Base-by-base conservation (phyloP, 164 flowering plant species). In the Magnolia sinica region DNA sequence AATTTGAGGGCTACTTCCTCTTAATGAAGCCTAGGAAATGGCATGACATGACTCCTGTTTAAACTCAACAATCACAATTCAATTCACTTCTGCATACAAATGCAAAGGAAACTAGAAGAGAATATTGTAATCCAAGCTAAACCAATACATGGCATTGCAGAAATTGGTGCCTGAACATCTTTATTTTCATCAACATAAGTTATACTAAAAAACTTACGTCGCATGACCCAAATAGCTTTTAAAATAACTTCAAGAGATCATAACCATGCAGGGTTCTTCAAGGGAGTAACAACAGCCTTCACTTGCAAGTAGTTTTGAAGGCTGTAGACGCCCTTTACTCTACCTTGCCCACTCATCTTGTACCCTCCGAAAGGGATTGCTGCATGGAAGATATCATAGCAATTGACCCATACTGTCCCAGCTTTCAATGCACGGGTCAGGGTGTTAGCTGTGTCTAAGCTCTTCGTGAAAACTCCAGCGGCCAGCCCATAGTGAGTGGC, bases 301-400 rank as follows among this genome's bases (percentile, higher is more conserved):
- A 95, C 96, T 82, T 93, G 97, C 83, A 93, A 79, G 79, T 95
- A 95, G 84, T 87, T 93, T 14, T 82, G 66, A 27, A 95, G 95
- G 81, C 97, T 88, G 87, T 95, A 87, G 22, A 92, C 79, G 0
- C 99, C 95, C 84, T 90, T 95, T 74, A 93, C 99, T 81, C 99
- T 83, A 27, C 98, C 97, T 0, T 84, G 84, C n/a, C 99, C 99
- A 72, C 98, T 93, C 98, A 90, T 88, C 86, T 92, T 95, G 87
- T 85, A 95, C n/a, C 98, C 98, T 13, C 98, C 98, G 67, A 92
- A 92, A 13, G 99, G 99, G 68, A 93, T 92, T 6, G 94, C 95
- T 49, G 98, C 97, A 77, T 93, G 98, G 73, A 93, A 95, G 0
- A 93, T 89, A 75, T 92, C 90, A 55, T 81, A 95, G 87, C 98